Base-by-base conservation (phyloP, 805 yeast genomes). In the Ogataea sp. region DNA sequence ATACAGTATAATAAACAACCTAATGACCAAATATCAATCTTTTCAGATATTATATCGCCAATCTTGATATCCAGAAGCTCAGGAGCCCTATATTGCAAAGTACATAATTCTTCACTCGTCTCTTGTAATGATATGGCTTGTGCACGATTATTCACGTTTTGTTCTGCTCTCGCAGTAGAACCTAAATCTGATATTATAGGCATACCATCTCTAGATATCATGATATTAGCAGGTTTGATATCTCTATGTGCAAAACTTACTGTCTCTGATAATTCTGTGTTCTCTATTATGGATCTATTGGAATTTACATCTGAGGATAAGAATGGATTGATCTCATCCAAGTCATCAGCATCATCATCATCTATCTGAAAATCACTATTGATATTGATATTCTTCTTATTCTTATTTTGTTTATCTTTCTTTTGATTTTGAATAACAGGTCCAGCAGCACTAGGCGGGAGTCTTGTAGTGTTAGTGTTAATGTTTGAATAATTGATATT, bases 151-250 rank as follows among this genome's bases (percentile, higher is more conserved):
- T 65, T 65, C 2, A 83, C 68, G 2, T 60, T 50, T 2, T 75
- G 52, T 4, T 80, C 64, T 0, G 94, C 90, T 42, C 66, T 71
- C 5, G 79, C 60, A 51, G 90, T 80, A 7, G 93, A 81, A 7
- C 97, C 96, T 40, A 89, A 63, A 54, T 90, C 96, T 49, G 84
- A 80, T 32, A 90, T 64, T 7, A 89, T 87, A 0, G 95, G 94
- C 13, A 72, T 56, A 2, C 86, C 87, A 43, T 79, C 83, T 33
- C 78, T 72, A 1, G 84, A 70, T 5, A 88, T 62, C 89, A 89
- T 81, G 15, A 88, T 75, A 53, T 86, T 89, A 2, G 93, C 94
- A 0, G 97, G 96, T 54, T 86, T 89, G 40, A 89, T 63, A 56
- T 89, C 96, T 41, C 88, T 63, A 57, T 89, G 97, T 0, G 95